phyloP scores from a whole-genome alignment of 176 grass and related monocot species.

The Avena sativa region DNA sequence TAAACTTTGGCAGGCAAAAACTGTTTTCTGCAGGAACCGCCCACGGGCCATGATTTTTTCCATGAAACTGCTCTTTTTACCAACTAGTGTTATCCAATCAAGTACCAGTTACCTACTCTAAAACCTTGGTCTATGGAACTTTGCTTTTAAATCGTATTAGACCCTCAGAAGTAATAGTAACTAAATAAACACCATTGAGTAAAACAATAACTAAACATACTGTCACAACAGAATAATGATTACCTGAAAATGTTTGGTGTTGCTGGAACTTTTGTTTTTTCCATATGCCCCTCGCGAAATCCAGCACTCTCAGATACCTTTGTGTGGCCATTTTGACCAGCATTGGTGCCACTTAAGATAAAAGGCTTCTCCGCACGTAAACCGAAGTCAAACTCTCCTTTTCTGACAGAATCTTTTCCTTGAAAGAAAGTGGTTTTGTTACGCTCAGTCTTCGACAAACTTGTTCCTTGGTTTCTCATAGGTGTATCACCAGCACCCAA shows the following conservation, averaged over 20 bases:
- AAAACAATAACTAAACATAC: slow-evolving; percentile 16
- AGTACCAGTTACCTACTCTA: slow-evolving; percentile 4
- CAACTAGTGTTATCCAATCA: neutral
- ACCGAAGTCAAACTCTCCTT: slow-evolving; percentile 51
- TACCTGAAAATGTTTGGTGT: slow-evolving; percentile 52
- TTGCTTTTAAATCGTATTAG: slow-evolving; percentile 9
- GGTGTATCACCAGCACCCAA: slow-evolving; percentile 52
- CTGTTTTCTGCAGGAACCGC: neutral
- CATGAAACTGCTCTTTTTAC: neutral
- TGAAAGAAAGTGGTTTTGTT: slow-evolving; percentile 46
- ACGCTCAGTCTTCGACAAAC: slow-evolving; percentile 45
- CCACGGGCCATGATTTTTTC: neutral
- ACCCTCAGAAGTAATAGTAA: neutral
- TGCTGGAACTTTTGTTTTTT: slow-evolving; percentile 31
- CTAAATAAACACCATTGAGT: slow-evolving; percentile 27
- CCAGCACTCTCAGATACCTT: slow-evolving; percentile 41
- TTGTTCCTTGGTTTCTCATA: slow-evolving; percentile 45
- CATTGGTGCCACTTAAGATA: slow-evolving; percentile 41
- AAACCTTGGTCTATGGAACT: slow-evolving; percentile 15
- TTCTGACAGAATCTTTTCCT: slow-evolving; percentile 52
- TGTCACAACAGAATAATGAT: slow-evolving; percentile 18
- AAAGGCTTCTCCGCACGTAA: slow-evolving; percentile 51
- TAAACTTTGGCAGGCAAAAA: neutral
- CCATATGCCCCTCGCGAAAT: slow-evolving; percentile 31
- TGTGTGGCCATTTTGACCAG: slow-evolving; percentile 38